Evolutionary conservation across 148 eudicot species (phyloP).

Genomic region (Vaccinium vitisidaea): DNA sequence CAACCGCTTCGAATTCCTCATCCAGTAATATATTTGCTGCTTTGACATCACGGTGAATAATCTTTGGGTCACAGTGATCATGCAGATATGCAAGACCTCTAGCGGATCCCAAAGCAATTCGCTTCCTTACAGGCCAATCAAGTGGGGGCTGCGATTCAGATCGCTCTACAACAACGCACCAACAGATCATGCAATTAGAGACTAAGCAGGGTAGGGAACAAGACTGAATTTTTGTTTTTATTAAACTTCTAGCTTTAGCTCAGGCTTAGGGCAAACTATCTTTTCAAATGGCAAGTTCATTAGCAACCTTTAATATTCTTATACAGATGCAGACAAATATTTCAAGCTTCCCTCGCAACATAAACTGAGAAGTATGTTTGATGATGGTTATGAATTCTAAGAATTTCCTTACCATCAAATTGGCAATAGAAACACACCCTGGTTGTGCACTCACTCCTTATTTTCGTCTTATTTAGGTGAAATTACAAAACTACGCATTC

Average conservation of each 20-base stretch:
- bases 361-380: background rate
- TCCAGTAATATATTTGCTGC: constrained; percentile 65
- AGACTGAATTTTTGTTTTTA: background rate
- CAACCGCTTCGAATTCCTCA: constrained; percentile 72
- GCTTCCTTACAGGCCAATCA: constrained; percentile 54
- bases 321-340: background rate
- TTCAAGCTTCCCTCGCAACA: background rate
- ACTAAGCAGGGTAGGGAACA: constrained; percentile 4
- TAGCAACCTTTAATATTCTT: background rate
- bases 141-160: constrained; percentile 45
- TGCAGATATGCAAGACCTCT: constrained; percentile 65
- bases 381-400: background rate
- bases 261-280: background rate
- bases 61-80: constrained; percentile 60
- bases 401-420: constrained; percentile 1
- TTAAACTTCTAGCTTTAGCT: background rate
- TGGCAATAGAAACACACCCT: background rate
- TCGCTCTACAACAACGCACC: constrained; percentile 36
- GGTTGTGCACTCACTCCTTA: background rate
- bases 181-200: background rate
- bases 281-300: background rate
- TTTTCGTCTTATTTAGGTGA: background rate
- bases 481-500: background rate
- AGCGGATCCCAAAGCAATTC: constrained; percentile 57
- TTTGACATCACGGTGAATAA: constrained; percentile 68